Evolutionary conservation across 1,284 basidiomycete genomes (phyloP), one percentile per base, ranked within the genome.

Genomic region (Tausonia pullulans): DNA sequence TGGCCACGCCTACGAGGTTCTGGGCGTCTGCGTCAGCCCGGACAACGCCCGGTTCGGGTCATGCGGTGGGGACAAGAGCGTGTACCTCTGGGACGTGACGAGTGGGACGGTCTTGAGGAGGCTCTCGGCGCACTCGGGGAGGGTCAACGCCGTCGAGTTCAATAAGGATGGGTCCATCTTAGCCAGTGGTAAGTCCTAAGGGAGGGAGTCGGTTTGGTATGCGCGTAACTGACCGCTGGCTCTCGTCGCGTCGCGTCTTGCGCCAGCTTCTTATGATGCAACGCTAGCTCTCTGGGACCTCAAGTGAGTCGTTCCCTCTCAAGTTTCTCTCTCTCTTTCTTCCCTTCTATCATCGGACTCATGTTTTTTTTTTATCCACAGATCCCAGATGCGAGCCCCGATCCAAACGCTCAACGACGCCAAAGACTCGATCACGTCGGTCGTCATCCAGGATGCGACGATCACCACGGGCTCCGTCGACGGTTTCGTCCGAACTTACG

Each of bases 31-130:
- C 63, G 87, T 95, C 91, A 83, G 92, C 39, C 85, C 88, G 68
- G 94, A 98, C 76, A 98, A 98, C 77, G 85, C 88, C 57, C 87
- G 87, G 70, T 95, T 99, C 71, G 94, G 88, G 1, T 93, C 89
- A 3, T 90, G 88, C 41, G 96, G 96, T 51, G 92, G 90, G 3
- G 96, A 99, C 76, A 85, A 90, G 69, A 85, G 85, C 56, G 87
- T 97, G 0, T 94, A 93, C 70, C 76, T 97, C 39, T 98, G 95
- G 95, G 96, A 98, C 73, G 95, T 99, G 7, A 84, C 87, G 9
- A 84, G 87, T 13, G 95, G 90, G 0, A 81, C 83, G 52, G 89
- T 93, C 1, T 83, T 87, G 41, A 81, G 91, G 53, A 80, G 93
- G 58, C 81, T 97, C 66, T 78, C 87, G 27, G 95, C 91, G 0